Conservation (phyloP, 2,329 filamentous ascomycete genomes). For the Bimuria novae-zelandiae region DNA sequence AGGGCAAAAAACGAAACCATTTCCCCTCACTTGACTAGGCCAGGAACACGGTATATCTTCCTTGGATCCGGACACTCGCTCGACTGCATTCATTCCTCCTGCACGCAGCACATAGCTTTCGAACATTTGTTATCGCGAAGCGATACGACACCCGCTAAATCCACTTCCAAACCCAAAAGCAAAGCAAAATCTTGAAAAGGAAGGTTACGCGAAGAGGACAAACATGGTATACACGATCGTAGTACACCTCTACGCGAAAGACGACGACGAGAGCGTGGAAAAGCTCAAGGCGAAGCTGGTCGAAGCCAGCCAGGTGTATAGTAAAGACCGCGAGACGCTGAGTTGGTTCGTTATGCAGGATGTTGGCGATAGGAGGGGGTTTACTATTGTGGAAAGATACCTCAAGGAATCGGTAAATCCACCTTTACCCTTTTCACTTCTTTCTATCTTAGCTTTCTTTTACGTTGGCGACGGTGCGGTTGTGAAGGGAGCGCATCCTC, state of each 20-base stretch:
- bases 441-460: too few relatives aligned
- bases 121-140: too few relatives aligned
- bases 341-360: constrained; percentile 79
- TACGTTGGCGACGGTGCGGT: too few relatives aligned
- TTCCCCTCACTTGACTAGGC: background rate
- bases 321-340: constrained; percentile 69
- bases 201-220: too few relatives aligned
- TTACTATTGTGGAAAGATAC: constrained; percentile 78
- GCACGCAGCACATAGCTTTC: background rate
- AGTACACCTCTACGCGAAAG: constrained; percentile 72
- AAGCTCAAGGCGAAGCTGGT: constrained; percentile 74
- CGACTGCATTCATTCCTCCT: background rate
- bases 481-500: too few relatives aligned
- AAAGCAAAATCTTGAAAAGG: too few relatives aligned
- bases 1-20: background rate
- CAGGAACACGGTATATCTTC: background rate
- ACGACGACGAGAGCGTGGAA: constrained; percentile 64
- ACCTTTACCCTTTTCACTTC: background rate
- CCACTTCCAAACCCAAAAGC: background rate
- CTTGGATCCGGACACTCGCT: too few relatives aligned
- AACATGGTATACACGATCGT: constrained; percentile 71
- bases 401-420: constrained; percentile 64
- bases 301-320: constrained; percentile 75
- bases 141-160: too few relatives aligned
- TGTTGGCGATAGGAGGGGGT: constrained; percentile 67